phyloP scores from a whole-genome alignment of 345 rosid species.

The Ailanthus altissimus region DNA sequence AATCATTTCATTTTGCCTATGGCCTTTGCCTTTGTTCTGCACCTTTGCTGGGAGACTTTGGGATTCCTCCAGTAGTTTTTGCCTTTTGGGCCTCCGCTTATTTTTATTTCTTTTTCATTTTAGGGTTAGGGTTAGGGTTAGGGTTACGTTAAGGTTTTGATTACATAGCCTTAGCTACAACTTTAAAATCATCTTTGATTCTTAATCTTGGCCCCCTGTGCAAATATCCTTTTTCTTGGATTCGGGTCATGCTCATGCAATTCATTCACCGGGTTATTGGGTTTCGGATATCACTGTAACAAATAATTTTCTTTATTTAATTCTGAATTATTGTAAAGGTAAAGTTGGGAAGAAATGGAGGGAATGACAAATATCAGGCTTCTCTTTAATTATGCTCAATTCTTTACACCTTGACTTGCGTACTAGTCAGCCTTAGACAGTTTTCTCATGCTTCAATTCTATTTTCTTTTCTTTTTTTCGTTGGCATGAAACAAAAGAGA shows the following conservation, averaged over 20 bases:
- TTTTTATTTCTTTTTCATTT: neutral
- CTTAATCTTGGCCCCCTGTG: neutral
- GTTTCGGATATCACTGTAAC: neutral
- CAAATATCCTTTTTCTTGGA: neutral
- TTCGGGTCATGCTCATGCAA: neutral
- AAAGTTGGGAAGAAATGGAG: conserved; percentile 13
- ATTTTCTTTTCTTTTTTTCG: neutral
- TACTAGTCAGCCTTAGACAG: conserved; percentile 14
- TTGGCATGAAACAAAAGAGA: neutral
- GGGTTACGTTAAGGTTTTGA: neutral
- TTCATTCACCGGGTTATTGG: neutral
- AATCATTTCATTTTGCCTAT: conserved; percentile 70
- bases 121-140: conserved; percentile 17
- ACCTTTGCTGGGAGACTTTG: conserved; percentile 51
- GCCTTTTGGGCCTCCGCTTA: conserved; percentile 18
- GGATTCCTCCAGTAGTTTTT: conserved; percentile 36
- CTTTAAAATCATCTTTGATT: neutral
- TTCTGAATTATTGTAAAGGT: neutral
- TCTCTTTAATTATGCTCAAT: conserved; percentile 14
- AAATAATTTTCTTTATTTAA: neutral
- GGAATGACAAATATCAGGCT: conserved; percentile 6
- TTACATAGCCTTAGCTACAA: neutral
- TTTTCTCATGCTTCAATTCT: neutral
- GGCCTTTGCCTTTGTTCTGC: conserved; percentile 52
- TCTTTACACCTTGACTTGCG: conserved; percentile 20